Evolutionary conservation across 305 asterid species (phyloP).

Genomic region (Lippia alba): DNA sequence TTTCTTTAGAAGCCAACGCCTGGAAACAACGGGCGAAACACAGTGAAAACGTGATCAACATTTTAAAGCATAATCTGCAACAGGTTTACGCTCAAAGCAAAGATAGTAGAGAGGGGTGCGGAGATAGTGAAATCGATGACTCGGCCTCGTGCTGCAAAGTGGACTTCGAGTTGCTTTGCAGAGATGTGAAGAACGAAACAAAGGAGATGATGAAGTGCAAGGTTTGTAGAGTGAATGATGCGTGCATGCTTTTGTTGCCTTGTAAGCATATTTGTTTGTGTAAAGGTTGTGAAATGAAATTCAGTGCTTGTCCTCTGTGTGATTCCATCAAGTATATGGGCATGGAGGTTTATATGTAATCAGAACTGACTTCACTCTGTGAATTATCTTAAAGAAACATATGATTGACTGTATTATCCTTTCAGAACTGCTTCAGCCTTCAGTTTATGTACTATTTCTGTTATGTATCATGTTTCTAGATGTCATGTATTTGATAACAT

Average conservation of each 20-base stretch:
- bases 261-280: constrained; percentile 97
- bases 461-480: no score
- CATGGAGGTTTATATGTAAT: constrained; percentile 83
- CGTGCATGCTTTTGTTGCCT: constrained; percentile 85
- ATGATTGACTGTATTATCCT: constrained; percentile 24
- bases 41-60: constrained; percentile 78
- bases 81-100: constrained; percentile 75
- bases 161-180: constrained; percentile 51
- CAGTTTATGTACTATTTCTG: no score
- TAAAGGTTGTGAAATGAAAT: constrained; percentile 83
- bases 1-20: constrained; percentile 72
- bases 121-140: constrained; percentile 92
- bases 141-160: constrained; percentile 92
- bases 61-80: constrained; percentile 70
- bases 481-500: no score
- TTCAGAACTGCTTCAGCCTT: constrained; percentile 29
- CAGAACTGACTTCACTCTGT: constrained; percentile 11
- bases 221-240: constrained; percentile 81
- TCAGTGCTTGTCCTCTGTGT: constrained; percentile 83
- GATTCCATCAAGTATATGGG: constrained; percentile 76
- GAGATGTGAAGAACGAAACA: constrained; percentile 52
- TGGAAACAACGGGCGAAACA: constrained; percentile 90
- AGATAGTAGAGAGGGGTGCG: constrained; percentile 97
- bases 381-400: constrained; percentile 30
- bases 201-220: constrained; percentile 74